A percentile compares a stretch with the other conserved stretches of the same genome.
Evolutionary conservation across 169 alveolate species (phyloP).

Genomic region (Theileria sp.): DNA sequence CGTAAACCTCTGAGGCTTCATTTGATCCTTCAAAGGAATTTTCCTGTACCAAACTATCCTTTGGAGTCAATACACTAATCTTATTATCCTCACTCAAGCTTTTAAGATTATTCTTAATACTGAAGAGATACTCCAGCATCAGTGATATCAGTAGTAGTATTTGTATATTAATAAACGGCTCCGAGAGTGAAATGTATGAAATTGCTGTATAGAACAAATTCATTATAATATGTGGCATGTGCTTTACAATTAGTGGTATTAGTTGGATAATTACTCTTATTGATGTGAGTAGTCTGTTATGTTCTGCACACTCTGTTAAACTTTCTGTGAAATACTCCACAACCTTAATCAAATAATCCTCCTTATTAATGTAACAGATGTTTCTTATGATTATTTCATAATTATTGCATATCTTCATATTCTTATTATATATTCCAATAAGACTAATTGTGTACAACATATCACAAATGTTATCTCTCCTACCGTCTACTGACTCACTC

Average conservation of each 20-base stretch:
- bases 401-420: conserved; percentile 28
- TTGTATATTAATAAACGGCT: conserved; percentile 60
- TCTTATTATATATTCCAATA: conserved; percentile 49
- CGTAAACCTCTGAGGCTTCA: background rate
- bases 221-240: conserved; percentile 40
- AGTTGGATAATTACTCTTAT: conserved; percentile 51
- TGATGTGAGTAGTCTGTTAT: conserved; percentile 46
- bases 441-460: conserved; percentile 30
- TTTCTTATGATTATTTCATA: conserved; percentile 53
- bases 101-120: background rate
- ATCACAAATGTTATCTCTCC: conserved; percentile 28
- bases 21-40: background rate
- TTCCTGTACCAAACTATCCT: background rate
- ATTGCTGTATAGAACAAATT: conserved; percentile 33
- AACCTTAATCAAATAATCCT: conserved; percentile 21
- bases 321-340: background rate
- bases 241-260: conserved; percentile 40
- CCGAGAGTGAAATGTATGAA: conserved; percentile 53
- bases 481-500: background rate
- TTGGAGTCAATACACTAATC: background rate
- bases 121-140: background rate
- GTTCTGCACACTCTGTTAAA: conserved; percentile 46
- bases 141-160: conserved; percentile 37
- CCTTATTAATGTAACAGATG: conserved; percentile 47
- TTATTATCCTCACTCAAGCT: background rate